These are phyloP conservation scores for Meira nashicola DNA, from an alignment of 1,284 basidiomycete species.

Conservation along the genomic window DNA sequence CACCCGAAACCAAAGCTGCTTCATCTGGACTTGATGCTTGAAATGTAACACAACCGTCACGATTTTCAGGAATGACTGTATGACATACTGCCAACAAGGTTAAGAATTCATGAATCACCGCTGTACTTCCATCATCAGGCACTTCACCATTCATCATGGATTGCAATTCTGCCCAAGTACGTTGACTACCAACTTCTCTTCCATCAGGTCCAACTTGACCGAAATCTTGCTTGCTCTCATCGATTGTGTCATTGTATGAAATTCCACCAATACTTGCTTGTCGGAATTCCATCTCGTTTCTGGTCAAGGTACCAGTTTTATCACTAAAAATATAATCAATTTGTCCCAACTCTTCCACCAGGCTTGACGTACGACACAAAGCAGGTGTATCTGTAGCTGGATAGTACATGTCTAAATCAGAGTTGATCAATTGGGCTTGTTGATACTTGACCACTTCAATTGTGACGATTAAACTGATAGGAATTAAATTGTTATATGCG, in stretches of 20 bases:
- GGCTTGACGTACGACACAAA: slow-evolving; percentile 87
- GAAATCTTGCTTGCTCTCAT: slow-evolving; percentile 67
- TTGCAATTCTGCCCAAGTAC: slow-evolving; percentile 70
- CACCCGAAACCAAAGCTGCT: slow-evolving; percentile 89
- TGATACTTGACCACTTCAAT: slow-evolving; percentile 99
- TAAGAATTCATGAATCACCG: slow-evolving; percentile 76
- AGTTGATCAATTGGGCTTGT: slow-evolving; percentile 94
- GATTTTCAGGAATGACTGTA: slow-evolving; percentile 89
- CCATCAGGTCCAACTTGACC: slow-evolving; percentile 54
- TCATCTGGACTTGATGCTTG: slow-evolving; percentile 98
- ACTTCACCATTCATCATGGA: slow-evolving; percentile 56
- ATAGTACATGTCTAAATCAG: slow-evolving; percentile 75
- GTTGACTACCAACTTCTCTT: slow-evolving; percentile 61
- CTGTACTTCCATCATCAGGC: slow-evolving; percentile 56
- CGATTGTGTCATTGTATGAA: slow-evolving; percentile 81
- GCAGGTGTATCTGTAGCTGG: slow-evolving; percentile 90
- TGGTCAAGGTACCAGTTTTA: slow-evolving; percentile 94
- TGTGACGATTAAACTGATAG: slow-evolving; percentile 97
- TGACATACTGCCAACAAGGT: slow-evolving; percentile 91
- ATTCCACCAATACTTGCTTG: slow-evolving; percentile 84
- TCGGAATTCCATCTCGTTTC: slow-evolving; percentile 96
- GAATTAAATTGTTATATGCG: slow-evolving; percentile 97
- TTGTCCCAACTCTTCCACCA: slow-evolving; percentile 97
- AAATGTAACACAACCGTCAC: slow-evolving; percentile 63
- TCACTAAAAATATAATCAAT: slow-evolving; percentile 99